Evolutionary conservation across 2,329 filamentous ascomycete genomes (phyloP), one percentile per base, ranked within the genome.

Genomic region (Chrysoporthe austroafricana): DNA sequence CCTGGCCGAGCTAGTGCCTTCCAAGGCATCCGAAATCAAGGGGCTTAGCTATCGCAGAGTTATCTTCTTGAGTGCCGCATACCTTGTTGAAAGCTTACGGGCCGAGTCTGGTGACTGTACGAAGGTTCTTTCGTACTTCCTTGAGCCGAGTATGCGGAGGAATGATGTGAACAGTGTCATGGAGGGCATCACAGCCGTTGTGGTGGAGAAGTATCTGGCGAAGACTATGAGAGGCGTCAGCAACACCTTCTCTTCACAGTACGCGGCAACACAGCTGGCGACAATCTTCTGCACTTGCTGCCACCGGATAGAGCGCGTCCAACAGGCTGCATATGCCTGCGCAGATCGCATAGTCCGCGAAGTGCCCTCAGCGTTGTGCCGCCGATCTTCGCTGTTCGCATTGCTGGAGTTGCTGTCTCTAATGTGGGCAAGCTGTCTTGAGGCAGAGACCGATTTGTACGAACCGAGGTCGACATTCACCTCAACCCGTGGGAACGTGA

Each of bases 351-450:
- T 99, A 68, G 90, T 99, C 70, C 85, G 83, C 14, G 89, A 93
- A 70, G 90, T 97, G 6, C 96, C 96, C 1, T 97, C 96, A 3
- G 91, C 93, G 2, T 84, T 99, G 18, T 98, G 95, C 75, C 92
- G 97, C 74, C 91, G 92, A 72, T 90, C 91, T 7, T 97, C 96
- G 1, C 83, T 99, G 0, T 99, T 98, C 79, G 94, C 95, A 1
- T 84, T 99, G 18, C 84, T 99, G 11, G 96, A 99, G 77, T 86
- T 99, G 4, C 82, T 99, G 21, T 95, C 93, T 3, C 86, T 99
- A 39, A 94, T 99, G 90, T 99, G 95, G 95, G 88, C 89, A 60
- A 95, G 94, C 75, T 99, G 96, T 76, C 83, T 99, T 18, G 95
- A 99, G 77, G 91, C 91, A 14, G 96, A 99, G 77, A 94, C 94